A percentile compares a stretch with the other conserved stretches of the same genome.
phyloP scores from a whole-genome alignment of 1,284 basidiomycete species.

The Ganoderma multipileum region DNA sequence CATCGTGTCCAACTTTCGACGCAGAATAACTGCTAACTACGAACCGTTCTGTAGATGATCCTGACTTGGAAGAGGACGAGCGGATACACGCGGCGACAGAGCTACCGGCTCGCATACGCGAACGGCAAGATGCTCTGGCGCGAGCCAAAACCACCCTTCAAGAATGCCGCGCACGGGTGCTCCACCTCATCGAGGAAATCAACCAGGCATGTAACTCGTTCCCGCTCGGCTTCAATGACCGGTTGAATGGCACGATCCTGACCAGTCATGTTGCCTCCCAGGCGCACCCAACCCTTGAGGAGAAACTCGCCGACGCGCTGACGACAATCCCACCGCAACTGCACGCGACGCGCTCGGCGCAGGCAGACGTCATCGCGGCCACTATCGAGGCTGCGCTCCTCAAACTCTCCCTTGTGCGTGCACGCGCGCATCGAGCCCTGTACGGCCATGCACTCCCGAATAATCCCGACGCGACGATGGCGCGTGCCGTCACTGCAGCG shows the following conservation, averaged over 20 bases:
- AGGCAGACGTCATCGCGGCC: slow-evolving; percentile 47
- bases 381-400: slow-evolving; percentile 54
- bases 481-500: slow-evolving; percentile 44
- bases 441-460: slow-evolving; percentile 44
- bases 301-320: slow-evolving; percentile 39
- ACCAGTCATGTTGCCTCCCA: slow-evolving; percentile 23
- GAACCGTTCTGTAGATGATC: background rate
- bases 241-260: background rate
- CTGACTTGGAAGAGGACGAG: slow-evolving; percentile 4
- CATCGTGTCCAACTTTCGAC: background rate
- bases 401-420: slow-evolving; percentile 53
- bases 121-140: slow-evolving; percentile 3
- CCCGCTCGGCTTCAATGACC: background rate
- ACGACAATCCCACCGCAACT: slow-evolving; percentile 39
- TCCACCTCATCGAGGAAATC: slow-evolving; percentile 19
- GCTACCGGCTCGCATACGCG: slow-evolving; percentile 18
- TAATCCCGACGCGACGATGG: slow-evolving; percentile 36
- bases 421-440: slow-evolving; percentile 45
- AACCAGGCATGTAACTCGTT: slow-evolving; percentile 20
- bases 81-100: slow-evolving; percentile 5
- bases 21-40: background rate
- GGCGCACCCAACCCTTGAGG: slow-evolving; percentile 44
- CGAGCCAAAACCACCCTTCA: slow-evolving; percentile 11
- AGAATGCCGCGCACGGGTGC: slow-evolving; percentile 10
- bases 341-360: slow-evolving; percentile 38